These are phyloP conservation scores for Lipomyces japonicus DNA, from an alignment of 805 yeast genomes.

Conservation along the genomic window DNA sequence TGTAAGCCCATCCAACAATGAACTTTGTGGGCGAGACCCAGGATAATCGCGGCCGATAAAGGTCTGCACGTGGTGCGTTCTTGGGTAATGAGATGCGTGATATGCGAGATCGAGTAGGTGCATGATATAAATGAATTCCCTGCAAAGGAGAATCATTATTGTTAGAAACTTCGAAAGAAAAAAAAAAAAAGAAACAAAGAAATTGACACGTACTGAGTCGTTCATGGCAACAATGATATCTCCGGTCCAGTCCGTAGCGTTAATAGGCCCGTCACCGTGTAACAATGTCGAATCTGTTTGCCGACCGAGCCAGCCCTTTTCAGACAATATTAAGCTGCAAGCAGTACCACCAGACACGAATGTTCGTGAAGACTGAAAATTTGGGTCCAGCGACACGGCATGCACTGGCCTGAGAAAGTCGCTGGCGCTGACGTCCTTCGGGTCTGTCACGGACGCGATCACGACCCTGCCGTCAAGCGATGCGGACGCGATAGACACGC, in stretches of 20 bases:
- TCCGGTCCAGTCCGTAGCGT: constrained; percentile 59
- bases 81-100: constrained; percentile 54
- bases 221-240: constrained; percentile 78
- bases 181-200: no score
- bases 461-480: constrained; percentile 94
- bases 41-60: constrained; percentile 77
- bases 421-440: constrained; percentile 61
- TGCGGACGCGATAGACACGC: constrained; percentile 73
- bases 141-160: background rate
- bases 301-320: constrained; percentile 82
- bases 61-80: constrained; percentile 60
- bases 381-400: constrained; percentile 74
- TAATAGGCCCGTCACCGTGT: constrained; percentile 63
- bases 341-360: constrained; percentile 88
- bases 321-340: constrained; percentile 72
- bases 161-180: constrained; percentile 32
- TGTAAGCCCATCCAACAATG: constrained; percentile 77
- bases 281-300: constrained; percentile 65
- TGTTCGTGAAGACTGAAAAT: constrained; percentile 56
- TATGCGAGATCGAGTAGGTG: constrained; percentile 48
- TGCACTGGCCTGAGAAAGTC: constrained; percentile 88
- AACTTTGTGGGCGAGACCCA: constrained; percentile 62
- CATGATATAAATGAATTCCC: constrained; percentile 49
- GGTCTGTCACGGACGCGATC: constrained; percentile 60
- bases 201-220: constrained; percentile 59